Evolutionary conservation across 129 eudicot species (phyloP).

Genomic region (Tanacetum coccineum): DNA sequence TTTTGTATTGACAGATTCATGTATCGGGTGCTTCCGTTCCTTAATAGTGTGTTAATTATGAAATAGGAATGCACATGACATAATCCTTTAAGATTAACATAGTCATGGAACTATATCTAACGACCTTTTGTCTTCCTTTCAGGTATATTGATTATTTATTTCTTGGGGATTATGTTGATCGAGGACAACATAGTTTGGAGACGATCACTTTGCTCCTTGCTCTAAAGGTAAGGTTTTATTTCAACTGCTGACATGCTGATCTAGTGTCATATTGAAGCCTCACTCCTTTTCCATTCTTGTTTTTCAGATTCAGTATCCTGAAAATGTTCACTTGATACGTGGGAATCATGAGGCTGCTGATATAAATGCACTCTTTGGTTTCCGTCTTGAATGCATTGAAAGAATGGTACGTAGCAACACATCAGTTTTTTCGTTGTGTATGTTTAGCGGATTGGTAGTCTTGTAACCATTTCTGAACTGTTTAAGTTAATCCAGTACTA

Average conservation of each 20-base stretch:
- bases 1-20: too few species aligned
- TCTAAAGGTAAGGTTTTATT: constrained; percentile 58
- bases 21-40: too few species aligned
- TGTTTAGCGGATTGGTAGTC: not conserved
- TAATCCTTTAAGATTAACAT: too few species aligned
- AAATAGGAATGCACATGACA: too few species aligned
- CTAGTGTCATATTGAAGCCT: constrained; percentile 5
- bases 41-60: too few species aligned
- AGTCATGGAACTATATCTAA: not conserved
- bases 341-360: constrained; percentile 99
- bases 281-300: not conserved
- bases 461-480: not conserved
- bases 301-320: constrained; percentile 88
- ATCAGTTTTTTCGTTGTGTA: not conserved
- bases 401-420: constrained; percentile 66
- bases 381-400: constrained; percentile 97
- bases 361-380: constrained; percentile 96
- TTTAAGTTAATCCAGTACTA: not conserved
- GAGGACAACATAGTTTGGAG: constrained; percentile 99
- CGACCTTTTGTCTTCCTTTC: constrained; percentile 22
- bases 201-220: constrained; percentile 93
- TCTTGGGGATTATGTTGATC: constrained; percentile 98
- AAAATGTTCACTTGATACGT: constrained; percentile 94
- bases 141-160: constrained; percentile 93
- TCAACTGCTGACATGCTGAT: not conserved